These are phyloP conservation scores for Actinomucor elegans DNA, from an alignment of 371 early-diverging fungal genomes.

Conservation along the genomic window DNA sequence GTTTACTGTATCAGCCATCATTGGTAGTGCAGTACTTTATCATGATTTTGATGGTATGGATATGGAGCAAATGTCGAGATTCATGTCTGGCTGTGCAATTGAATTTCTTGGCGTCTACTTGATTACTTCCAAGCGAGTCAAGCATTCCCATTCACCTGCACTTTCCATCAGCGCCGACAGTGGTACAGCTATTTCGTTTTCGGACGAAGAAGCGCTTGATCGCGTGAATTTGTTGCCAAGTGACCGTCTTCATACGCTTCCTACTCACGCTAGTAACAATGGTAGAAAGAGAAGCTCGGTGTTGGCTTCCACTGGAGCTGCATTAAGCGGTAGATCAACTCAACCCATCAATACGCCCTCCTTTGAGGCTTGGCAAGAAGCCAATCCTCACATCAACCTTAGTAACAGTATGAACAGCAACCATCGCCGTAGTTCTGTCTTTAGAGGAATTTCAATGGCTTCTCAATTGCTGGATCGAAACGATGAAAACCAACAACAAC, in stretches of 20 bases:
- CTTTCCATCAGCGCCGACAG: slow-evolving; percentile 27
- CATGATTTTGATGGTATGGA: slow-evolving; percentile 70
- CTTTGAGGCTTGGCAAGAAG: slow-evolving; percentile 20
- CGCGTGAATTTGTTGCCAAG: slow-evolving; percentile 8
- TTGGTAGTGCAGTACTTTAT: slow-evolving; percentile 72
- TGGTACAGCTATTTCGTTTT: slow-evolving; percentile 13
- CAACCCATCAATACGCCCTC: neutral
- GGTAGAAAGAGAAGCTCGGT: neutral
- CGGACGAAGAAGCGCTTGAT: slow-evolving; percentile 20
- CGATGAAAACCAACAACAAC: slow-evolving; percentile 29
- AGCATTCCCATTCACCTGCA: slow-evolving; percentile 10
- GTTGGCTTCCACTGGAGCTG: neutral
- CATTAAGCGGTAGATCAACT: neutral
- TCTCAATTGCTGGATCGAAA: slow-evolving; percentile 45
- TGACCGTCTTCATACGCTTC: slow-evolving; percentile 1
- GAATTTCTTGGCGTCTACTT: slow-evolving; percentile 74
- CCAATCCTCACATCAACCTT: slow-evolving; percentile 4
- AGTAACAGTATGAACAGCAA: neutral
- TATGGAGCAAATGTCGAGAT: slow-evolving; percentile 49
- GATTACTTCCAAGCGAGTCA: slow-evolving; percentile 61
- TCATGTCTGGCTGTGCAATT: slow-evolving; percentile 59
- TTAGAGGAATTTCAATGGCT: slow-evolving; percentile 48
- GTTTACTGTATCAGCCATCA: slow-evolving; percentile 75
- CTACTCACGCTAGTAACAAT: neutral
- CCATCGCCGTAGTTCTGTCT: slow-evolving; percentile 39